These are phyloP conservation scores for Glycine latifolia DNA, from an alignment of 306 rosid species.

Conservation along the genomic window DNA sequence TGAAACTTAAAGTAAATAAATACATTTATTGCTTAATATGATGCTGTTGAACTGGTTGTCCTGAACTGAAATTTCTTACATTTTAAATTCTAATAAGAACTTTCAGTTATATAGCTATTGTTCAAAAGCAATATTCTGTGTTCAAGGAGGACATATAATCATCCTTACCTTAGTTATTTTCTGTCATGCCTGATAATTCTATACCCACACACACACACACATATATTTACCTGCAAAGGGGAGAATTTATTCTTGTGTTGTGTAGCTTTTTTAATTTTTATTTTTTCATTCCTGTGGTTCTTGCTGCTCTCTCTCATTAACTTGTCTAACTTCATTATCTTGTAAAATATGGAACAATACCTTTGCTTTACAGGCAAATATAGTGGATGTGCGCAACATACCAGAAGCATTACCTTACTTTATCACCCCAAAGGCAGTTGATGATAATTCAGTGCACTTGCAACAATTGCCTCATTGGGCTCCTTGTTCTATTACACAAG, in stretches of 20 bases:
- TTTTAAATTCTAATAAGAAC: not conserved
- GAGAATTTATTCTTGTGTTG: constrained; percentile 10
- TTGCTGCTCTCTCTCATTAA: constrained; percentile 24
- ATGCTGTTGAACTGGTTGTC: not conserved
- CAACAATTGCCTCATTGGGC: constrained; percentile 99
- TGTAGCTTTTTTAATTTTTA: not conserved
- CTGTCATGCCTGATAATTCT: not conserved
- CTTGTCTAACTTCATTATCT: constrained; percentile 27
- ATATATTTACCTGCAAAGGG: too few relatives aligned
- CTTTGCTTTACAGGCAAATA: constrained; percentile 70
- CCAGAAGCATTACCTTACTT: constrained; percentile 97
- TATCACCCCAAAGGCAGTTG: constrained; percentile 91
- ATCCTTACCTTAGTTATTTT: constrained; percentile 16
- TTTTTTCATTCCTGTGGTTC: constrained; percentile 11
- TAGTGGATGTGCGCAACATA: constrained; percentile 81
- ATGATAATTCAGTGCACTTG: constrained; percentile 90
- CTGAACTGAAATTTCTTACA: not conserved
- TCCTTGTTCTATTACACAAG: constrained; percentile 96
- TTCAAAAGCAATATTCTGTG: constrained; percentile 27
- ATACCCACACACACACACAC: too few relatives aligned
- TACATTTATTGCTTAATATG: not conserved
- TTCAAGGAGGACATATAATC: constrained; percentile 4
- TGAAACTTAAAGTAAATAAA: too few relatives aligned
- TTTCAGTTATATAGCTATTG: not conserved
- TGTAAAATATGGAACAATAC: constrained; percentile 38